Evolutionary conservation across 257 asterid species (phyloP).

Genomic region (Solanum virginianum): DNA sequence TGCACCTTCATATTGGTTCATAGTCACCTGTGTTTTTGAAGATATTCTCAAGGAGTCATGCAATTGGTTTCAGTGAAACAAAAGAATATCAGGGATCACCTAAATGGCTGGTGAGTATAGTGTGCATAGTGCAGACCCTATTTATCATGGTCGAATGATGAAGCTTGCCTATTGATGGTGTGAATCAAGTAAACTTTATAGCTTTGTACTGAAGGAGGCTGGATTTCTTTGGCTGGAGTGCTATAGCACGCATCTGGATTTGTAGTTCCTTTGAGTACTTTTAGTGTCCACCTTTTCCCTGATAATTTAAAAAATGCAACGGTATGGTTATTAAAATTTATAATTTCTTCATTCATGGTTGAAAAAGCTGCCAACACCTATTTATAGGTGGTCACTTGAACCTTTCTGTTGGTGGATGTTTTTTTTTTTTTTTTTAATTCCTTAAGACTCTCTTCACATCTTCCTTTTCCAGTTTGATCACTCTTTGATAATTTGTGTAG

Average conservation of each 20-base stretch:
- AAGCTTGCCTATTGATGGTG: neutral
- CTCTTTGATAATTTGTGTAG: neutral
- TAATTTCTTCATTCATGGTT: neutral
- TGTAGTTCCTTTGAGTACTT: neutral
- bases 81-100: neutral
- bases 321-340: neutral
- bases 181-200: neutral
- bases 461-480: neutral
- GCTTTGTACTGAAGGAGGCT: neutral
- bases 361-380: neutral
- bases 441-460: neutral
- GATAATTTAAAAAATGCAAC: neutral
- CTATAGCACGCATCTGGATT: neutral
- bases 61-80: neutral
- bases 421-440: neutral
- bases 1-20: neutral
- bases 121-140: neutral
- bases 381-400: neutral
- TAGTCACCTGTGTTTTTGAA: neutral
- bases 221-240: neutral
- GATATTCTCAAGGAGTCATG: neutral
- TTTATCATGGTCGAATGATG: neutral
- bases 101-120: neutral
- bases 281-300: neutral
- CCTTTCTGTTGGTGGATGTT: neutral